Percentiles rank a stretch among this genome's conserved stretches.
Evolutionary conservation across 306 rosid genomes (phyloP).

Genomic region (Prunus persica): Prunus_persica_NCBIv2 NC_034014.1:3172001-3172500

Average conservation of each 20-base stretch:
- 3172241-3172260: constrained; percentile 2
- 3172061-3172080: background rate
- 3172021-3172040: background rate
- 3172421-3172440: background rate
- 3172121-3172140: background rate
- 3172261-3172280: constrained; percentile 11
- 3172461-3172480: constrained; percentile 59
- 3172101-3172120: too few relatives aligned
- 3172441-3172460: constrained; percentile 13
- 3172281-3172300: constrained; percentile 21
- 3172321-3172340: constrained; percentile 92
- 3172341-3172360: constrained; percentile 98
- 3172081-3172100: background rate
- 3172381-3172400: constrained; percentile 97
- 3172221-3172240: background rate
- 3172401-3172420: background rate
- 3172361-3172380: constrained; percentile 83
- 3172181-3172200: background rate
- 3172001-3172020: background rate
- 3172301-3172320: constrained; percentile 93
- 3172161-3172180: background rate
- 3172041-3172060: background rate
- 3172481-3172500: constrained; percentile 75
- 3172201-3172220: background rate
- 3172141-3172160: background rate